A percentile compares a stretch with the other conserved stretches of the same genome.
phyloP scores from a whole-genome alignment of 2,329 filamentous ascomycete species.

The Fusarium denticulatum region DNA sequence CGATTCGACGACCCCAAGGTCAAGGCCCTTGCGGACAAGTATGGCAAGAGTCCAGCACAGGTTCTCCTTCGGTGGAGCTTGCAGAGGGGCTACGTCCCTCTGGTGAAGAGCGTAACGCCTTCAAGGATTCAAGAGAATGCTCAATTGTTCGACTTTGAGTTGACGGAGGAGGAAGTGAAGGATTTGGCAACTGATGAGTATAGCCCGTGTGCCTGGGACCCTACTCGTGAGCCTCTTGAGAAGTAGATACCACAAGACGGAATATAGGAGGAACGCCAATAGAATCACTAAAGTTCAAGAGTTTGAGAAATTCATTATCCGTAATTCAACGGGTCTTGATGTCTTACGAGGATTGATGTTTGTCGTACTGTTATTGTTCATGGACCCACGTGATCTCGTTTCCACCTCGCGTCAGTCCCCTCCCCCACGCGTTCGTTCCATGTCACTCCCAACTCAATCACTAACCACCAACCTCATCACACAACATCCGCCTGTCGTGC shows the following conservation, averaged over 20 bases:
- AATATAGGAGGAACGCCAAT: neutral
- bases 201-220: conserved; percentile 66
- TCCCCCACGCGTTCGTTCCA: conserved; percentile 24
- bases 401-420: conserved; percentile 34
- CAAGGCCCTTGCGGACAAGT: conserved; percentile 72
- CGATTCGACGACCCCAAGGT: conserved; percentile 76
- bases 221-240: conserved; percentile 59
- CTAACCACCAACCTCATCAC: neutral
- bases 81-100: conserved; percentile 78
- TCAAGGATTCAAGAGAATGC: conserved; percentile 73
- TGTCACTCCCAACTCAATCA: neutral
- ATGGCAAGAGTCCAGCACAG: conserved; percentile 79
- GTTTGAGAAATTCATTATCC: too few relatives aligned
- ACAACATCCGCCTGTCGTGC: neutral
- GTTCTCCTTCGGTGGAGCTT: conserved; percentile 83
- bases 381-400: conserved; percentile 41
- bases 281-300: neutral
- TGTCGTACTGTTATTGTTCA: conserved; percentile 7
- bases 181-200: conserved; percentile 62
- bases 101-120: conserved; percentile 78
- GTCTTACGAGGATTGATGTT: neutral
- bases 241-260: conserved; percentile 36
- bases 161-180: conserved; percentile 63
- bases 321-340: neutral
- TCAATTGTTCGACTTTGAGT: conserved; percentile 64